These are phyloP conservation scores for Syncephalastrum monosporum DNA, from an alignment of 371 early-diverging fungal genomes.

Conservation along the genomic window DNA sequence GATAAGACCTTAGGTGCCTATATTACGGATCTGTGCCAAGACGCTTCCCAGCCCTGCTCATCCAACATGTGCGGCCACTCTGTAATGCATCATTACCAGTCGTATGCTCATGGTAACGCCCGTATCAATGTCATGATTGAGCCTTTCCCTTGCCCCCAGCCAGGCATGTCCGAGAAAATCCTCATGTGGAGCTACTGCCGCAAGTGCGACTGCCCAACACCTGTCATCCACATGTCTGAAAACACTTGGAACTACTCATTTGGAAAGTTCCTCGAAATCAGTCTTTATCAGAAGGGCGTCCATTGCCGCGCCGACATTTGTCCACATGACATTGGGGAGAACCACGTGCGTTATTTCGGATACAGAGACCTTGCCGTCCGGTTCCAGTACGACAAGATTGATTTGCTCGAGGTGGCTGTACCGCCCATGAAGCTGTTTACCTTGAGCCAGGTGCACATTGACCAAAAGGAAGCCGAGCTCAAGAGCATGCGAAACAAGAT, in stretches of 20 bases:
- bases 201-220: slow-evolving; percentile 71
- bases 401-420: slow-evolving; percentile 77
- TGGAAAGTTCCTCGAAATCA: slow-evolving; percentile 94
- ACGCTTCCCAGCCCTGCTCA: slow-evolving; percentile 67
- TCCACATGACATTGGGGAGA: slow-evolving; percentile 78
- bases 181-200: slow-evolving; percentile 93
- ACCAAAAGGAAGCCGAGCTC: slow-evolving; percentile 64
- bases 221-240: slow-evolving; percentile 79
- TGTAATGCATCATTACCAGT: slow-evolving; percentile 77
- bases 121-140: slow-evolving; percentile 81
- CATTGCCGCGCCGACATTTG: slow-evolving; percentile 77
- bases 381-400: slow-evolving; percentile 78
- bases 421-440: slow-evolving; percentile 80
- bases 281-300: slow-evolving; percentile 76
- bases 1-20: slow-evolving; percentile 92
- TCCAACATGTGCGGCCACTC: slow-evolving; percentile 75
- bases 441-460: slow-evolving; percentile 55
- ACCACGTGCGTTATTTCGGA: slow-evolving; percentile 85
- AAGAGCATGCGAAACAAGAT: slow-evolving; percentile 61
- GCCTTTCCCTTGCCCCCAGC: slow-evolving; percentile 61
- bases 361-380: slow-evolving; percentile 74
- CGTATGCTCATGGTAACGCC: slow-evolving; percentile 85
- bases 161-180: slow-evolving; percentile 74
- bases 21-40: slow-evolving; percentile 78
- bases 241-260: slow-evolving; percentile 94